A percentile compares a stretch with the other conserved stretches of the same genome.
Evolutionary conservation across 2,329 filamentous ascomycete species (phyloP).

Genomic region (Trichophyton schoenleinii): DNA sequence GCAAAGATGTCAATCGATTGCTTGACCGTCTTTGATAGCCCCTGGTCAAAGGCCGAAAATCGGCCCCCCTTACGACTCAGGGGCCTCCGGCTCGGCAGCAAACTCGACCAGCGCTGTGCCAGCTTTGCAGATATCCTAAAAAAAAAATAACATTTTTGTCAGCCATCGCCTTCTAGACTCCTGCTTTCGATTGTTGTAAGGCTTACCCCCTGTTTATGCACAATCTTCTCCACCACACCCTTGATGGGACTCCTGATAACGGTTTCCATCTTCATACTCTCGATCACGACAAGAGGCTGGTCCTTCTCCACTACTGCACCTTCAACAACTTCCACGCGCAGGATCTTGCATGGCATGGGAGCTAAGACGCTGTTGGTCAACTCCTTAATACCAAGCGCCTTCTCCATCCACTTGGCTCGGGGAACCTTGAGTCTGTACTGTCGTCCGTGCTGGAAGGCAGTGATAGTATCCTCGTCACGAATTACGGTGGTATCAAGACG

Average conservation of each 20-base stretch:
- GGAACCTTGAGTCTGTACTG: slow-evolving; percentile 46
- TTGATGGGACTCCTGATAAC: slow-evolving; percentile 65
- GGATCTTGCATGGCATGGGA: slow-evolving; percentile 94
- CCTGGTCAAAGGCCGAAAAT: background rate
- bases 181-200: background rate
- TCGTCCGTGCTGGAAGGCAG: slow-evolving; percentile 60
- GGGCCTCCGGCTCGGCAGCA: slow-evolving; percentile 28
- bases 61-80: background rate
- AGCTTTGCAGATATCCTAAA: slow-evolving; percentile 63
- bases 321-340: slow-evolving; percentile 75
- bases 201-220: slow-evolving; percentile 62
- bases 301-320: slow-evolving; percentile 76
- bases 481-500: slow-evolving; percentile 71
- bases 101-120: slow-evolving; percentile 64
- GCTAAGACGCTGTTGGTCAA: slow-evolving; percentile 69
- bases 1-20: background rate
- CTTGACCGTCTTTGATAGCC: slow-evolving; percentile 2
- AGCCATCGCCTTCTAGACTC: slow-evolving; percentile 6
- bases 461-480: slow-evolving; percentile 39
- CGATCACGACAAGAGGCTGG: slow-evolving; percentile 76
- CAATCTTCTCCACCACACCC: slow-evolving; percentile 58
- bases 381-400: slow-evolving; percentile 74
- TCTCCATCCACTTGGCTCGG: slow-evolving; percentile 67
- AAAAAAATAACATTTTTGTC: background rate
- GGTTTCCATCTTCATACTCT: slow-evolving; percentile 86